Base-by-base conservation (phyloP, 768 basidiomycete species). In the Sporobolomyces roseus region DNA sequence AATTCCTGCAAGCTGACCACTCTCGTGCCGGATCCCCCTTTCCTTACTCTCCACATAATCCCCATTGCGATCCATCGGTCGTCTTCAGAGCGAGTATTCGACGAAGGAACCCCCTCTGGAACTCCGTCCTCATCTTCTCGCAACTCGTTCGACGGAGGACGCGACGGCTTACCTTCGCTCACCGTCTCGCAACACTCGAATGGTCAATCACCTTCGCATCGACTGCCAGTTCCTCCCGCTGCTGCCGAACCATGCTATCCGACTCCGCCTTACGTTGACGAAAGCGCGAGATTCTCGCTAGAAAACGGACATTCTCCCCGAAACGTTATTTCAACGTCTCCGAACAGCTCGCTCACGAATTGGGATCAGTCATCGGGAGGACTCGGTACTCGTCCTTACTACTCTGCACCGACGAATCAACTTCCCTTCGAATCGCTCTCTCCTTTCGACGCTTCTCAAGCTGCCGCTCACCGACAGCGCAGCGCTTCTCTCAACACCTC, bases 1-100 rank as follows among this genome's bases (percentile, higher is more conserved):
- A 14, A 25, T 58, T 58, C 56, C 56, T 58, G 56, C 56, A 58
- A 27, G 41, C 56, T 56, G 54, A 56, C 52, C n/a, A n/a, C n/a
- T n/a, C n/a, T n/a, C n/a, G n/a, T n/a, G n/a, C n/a, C n/a, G n/a
- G n/a, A n/a, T n/a, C n/a, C n/a, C 19, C 12, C 19, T 33, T 35
- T 23, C 13, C 10, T 38, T 55, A 36, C 50, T 51, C 48, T 27
- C 9, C n/a, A n/a, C n/a, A n/a, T n/a, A n/a, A n/a, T n/a, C n/a
- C n/a, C n/a, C n/a, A n/a, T n/a, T n/a, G n/a, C n/a, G n/a, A n/a
- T n/a, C n/a, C n/a, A n/a, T n/a, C n/a, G n/a, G n/a, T n/a, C n/a
- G n/a, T n/a, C n/a, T n/a, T n/a, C n/a, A n/a, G n/a, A n/a, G n/a
- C n/a, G n/a, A n/a, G n/a, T n/a, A n/a, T n/a, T n/a, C n/a, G n/a